Percentiles rank a stretch among this genome's conserved stretches.
Evolutionary conservation across 257 asterid species (phyloP).

Genomic region (Scutellaria minor): DNA sequence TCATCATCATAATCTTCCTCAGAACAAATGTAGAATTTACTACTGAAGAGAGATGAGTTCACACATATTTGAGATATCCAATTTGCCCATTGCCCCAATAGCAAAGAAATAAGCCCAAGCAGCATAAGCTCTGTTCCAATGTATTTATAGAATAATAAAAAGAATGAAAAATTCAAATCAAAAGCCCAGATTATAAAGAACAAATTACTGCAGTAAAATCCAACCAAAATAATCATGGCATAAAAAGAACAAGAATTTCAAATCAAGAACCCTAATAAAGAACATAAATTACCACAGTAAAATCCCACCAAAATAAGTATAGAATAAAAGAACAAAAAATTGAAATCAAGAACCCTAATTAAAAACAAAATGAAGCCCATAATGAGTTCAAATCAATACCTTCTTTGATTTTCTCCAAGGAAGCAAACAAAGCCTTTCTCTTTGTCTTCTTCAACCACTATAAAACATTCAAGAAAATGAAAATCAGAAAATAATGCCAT

Average conservation of each 20-base stretch:
- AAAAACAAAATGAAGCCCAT: not conserved
- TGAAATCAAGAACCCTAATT: constrained; percentile 10
- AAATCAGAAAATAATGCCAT: not conserved
- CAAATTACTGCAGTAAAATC: not conserved
- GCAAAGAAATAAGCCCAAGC: constrained; percentile 84
- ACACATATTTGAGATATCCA: constrained; percentile 86
- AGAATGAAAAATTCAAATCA: not conserved
- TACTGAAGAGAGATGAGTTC: constrained; percentile 74
- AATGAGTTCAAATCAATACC: constrained; percentile 40
- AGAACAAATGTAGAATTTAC: constrained; percentile 75
- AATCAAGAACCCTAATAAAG: constrained; percentile 3
- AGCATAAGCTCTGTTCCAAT: constrained; percentile 77
- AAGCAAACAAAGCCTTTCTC: constrained; percentile 82
- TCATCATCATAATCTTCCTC: constrained; percentile 59
- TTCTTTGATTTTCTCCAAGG: constrained; percentile 84
- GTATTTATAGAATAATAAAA: not conserved
- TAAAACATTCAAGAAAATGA: constrained; percentile 12
- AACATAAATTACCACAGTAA: not conserved
- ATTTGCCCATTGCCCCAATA: constrained; percentile 89
- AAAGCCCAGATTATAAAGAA: not conserved
- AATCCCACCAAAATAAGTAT: not conserved
- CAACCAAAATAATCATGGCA: not conserved
- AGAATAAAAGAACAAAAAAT: not conserved
- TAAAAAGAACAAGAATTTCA: not conserved
- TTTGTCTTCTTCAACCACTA: constrained; percentile 93